Evolutionary conservation across 106 monocot genomes (phyloP).

Genomic region (Narthecium ossifragum): DNA sequence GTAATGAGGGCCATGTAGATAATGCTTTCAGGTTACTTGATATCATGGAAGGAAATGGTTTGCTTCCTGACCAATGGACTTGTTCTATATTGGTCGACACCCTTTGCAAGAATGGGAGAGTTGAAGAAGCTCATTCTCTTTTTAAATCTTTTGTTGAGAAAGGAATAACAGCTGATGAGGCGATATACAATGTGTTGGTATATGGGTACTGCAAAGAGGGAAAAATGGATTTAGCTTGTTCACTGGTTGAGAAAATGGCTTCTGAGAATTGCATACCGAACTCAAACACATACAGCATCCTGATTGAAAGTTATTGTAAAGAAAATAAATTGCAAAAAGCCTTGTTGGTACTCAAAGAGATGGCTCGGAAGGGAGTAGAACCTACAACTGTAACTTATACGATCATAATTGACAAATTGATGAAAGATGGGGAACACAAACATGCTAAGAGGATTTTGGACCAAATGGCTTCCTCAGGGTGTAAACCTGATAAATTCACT

Average conservation of each 20-base stretch:
- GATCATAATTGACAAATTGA: constrained; percentile 30
- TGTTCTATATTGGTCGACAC: constrained; percentile 44
- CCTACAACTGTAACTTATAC: constrained; percentile 49
- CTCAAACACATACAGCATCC: constrained; percentile 27
- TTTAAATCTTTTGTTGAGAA: constrained; percentile 27
- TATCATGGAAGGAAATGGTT: constrained; percentile 32
- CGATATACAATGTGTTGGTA: constrained; percentile 43
- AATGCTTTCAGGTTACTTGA: constrained; percentile 41
- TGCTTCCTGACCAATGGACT: constrained; percentile 37
- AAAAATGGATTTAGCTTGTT: constrained; percentile 33
- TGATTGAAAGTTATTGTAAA: constrained; percentile 42
- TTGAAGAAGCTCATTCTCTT: constrained; percentile 37
- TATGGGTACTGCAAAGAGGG: constrained; percentile 54
- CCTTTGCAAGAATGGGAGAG: constrained; percentile 45
- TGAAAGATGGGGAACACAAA: constrained; percentile 32
- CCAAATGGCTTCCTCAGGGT: constrained; percentile 48
- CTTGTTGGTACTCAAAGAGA: constrained; percentile 24
- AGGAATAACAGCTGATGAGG: constrained; percentile 28
- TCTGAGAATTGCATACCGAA: constrained; percentile 18
- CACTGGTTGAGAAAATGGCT: constrained; percentile 35
- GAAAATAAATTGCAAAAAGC: constrained; percentile 40
- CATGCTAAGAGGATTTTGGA: constrained; percentile 31
- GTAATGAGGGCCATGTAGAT: constrained; percentile 38
- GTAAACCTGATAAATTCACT: constrained; percentile 40
- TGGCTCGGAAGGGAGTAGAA: constrained; percentile 32